Conservation (phyloP, 257 asterid genomes). For the Lycium ferocissimum region DNA sequence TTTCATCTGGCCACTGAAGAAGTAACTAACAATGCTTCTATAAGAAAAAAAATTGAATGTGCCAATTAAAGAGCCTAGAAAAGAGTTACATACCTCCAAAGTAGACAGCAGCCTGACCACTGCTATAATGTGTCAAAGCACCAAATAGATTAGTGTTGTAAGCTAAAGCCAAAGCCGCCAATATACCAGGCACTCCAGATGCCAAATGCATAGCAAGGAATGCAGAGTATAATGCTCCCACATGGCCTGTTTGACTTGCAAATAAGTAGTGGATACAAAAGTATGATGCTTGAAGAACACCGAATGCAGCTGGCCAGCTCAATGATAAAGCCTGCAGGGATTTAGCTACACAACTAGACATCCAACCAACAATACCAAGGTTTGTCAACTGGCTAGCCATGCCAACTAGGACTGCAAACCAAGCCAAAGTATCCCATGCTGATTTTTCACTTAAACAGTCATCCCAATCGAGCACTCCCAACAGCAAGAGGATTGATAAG, state of each 20-base stretch:
- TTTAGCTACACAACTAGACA: conserved; percentile 81
- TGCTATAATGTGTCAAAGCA: conserved; percentile 95
- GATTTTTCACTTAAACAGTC: conserved; percentile 94
- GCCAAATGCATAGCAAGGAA: conserved; percentile 96
- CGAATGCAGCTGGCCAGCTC: conserved; percentile 96
- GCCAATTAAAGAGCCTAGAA: neutral
- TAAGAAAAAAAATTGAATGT: neutral
- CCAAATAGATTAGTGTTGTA: conserved; percentile 91
- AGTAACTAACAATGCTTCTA: neutral
- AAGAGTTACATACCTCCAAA: conserved; percentile 70
- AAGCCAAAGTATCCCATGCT: conserved; percentile 97
- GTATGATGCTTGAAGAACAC: conserved; percentile 84
- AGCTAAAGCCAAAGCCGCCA: conserved; percentile 87
- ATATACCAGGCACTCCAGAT: conserved; percentile 84
- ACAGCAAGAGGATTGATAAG: conserved; percentile 70
- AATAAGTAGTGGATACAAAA: conserved; percentile 91
- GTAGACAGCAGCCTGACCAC: conserved; percentile 97
- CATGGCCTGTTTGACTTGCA: conserved; percentile 97
- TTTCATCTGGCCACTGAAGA: neutral
- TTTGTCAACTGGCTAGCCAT: conserved; percentile 95
- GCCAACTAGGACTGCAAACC: conserved; percentile 98
- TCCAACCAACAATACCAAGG: conserved; percentile 89
- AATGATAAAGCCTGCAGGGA: conserved; percentile 68
- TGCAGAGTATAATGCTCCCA: conserved; percentile 92
- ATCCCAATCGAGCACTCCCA: conserved; percentile 91